A percentile compares a stretch with the other conserved stretches of the same genome.
Conservation (phyloP, 2,329 filamentous ascomycete species). For the Didymella segeticola region DNA sequence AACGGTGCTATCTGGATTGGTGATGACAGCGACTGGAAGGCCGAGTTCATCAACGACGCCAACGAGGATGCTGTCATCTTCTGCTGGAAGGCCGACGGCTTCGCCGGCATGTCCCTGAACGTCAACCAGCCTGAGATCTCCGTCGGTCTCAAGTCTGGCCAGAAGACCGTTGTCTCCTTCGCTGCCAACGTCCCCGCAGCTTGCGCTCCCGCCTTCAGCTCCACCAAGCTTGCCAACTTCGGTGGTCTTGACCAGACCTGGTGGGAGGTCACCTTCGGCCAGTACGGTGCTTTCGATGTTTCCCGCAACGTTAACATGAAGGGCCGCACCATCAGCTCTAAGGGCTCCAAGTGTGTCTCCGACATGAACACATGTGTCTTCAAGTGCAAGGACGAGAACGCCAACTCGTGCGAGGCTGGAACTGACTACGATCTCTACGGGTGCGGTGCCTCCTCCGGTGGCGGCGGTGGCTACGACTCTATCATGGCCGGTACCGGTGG, state of each 20-base stretch:
- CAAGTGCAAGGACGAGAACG: slow-evolving; percentile 45
- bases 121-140: slow-evolving; percentile 46
- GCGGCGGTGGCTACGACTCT: slow-evolving; percentile 40
- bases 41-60: slow-evolving; percentile 47
- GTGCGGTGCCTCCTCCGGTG: slow-evolving; percentile 38
- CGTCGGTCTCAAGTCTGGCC: slow-evolving; percentile 48
- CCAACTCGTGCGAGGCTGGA: slow-evolving; percentile 44
- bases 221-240: slow-evolving; percentile 41
- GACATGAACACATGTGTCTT: slow-evolving; percentile 55
- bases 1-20: slow-evolving; percentile 48
- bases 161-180: slow-evolving; percentile 49
- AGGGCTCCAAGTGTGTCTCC: slow-evolving; percentile 50
- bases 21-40: slow-evolving; percentile 41
- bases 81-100: slow-evolving; percentile 47
- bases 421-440: slow-evolving; percentile 49
- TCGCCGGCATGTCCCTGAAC: slow-evolving; percentile 48
- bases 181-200: slow-evolving; percentile 48
- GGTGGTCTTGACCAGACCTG: slow-evolving; percentile 55
- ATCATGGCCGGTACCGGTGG: slow-evolving; percentile 37
- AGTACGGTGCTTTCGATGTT: slow-evolving; percentile 51
- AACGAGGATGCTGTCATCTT: slow-evolving; percentile 41
- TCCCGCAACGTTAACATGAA: slow-evolving; percentile 55
- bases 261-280: slow-evolving; percentile 54
- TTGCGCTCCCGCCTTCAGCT: slow-evolving; percentile 49
- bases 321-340: slow-evolving; percentile 50